Evolutionary conservation across 495 filamentous ascomycete species (phyloP).

Genomic region (Peziza echinospora): DNA sequence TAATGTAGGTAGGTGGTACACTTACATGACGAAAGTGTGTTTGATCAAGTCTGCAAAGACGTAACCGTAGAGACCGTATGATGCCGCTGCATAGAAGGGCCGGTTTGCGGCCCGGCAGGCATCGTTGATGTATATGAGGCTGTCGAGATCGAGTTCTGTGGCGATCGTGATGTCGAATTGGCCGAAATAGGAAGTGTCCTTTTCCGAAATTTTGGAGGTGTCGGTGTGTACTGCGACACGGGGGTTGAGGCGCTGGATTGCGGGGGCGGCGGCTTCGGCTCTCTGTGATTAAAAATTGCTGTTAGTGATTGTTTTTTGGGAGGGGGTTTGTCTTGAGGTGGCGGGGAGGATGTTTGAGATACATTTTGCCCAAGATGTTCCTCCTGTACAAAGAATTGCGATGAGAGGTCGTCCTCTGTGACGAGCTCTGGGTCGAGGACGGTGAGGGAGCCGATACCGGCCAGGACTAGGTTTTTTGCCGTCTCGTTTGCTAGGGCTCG

Average conservation of each 20-base stretch:
- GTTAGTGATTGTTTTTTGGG: not conserved
- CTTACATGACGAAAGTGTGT: slow-evolving; percentile 67
- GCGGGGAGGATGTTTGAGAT: no score
- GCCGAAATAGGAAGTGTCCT: slow-evolving; percentile 47
- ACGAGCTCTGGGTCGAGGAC: slow-evolving; percentile 64
- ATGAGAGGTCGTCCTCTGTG: slow-evolving; percentile 59
- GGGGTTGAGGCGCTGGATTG: slow-evolving; percentile 71
- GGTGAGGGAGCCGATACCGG: slow-evolving; percentile 79
- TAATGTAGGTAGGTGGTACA: slow-evolving; percentile 1
- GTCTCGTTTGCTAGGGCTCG: slow-evolving; percentile 85
- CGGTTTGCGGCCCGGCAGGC: slow-evolving; percentile 49
- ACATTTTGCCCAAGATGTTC: slow-evolving; percentile 54
- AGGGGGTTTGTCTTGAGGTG: not conserved
- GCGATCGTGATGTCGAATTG: slow-evolving; percentile 74
- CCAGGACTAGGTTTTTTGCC: slow-evolving; percentile 91
- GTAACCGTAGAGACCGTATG: slow-evolving; percentile 84
- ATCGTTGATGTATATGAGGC: slow-evolving; percentile 55
- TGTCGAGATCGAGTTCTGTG: slow-evolving; percentile 58
- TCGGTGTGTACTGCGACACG: slow-evolving; percentile 59
- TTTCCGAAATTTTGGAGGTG: slow-evolving; percentile 36
- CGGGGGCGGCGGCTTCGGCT: slow-evolving; percentile 57
- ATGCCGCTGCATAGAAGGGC: slow-evolving; percentile 72
- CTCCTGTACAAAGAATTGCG: slow-evolving; percentile 70
- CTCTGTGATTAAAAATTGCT: slow-evolving; percentile 22
- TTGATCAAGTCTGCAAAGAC: slow-evolving; percentile 79